Evolutionary conservation across 805 yeast species (phyloP).

Genomic region (Cyberlindnera mrakii): DNA sequence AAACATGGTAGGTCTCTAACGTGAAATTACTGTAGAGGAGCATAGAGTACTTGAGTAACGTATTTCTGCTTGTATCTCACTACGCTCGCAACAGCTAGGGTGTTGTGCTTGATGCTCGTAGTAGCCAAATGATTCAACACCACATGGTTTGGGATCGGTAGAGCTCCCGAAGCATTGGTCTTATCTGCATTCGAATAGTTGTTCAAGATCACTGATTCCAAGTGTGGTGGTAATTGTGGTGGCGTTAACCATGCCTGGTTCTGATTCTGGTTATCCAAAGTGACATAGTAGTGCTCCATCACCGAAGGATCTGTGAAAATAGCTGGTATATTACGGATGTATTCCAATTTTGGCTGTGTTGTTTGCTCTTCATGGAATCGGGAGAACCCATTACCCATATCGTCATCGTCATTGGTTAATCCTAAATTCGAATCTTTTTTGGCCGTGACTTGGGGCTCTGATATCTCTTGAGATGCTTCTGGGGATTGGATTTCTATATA

Average conservation of each 20-base stretch:
- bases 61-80: constrained; percentile 84
- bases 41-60: constrained; percentile 86
- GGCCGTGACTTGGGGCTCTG: not conserved
- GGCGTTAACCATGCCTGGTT: constrained; percentile 71
- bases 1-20: not conserved
- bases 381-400: constrained; percentile 77
- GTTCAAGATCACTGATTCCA: constrained; percentile 89
- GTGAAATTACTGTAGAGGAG: constrained; percentile 54
- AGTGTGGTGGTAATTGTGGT: constrained; percentile 94
- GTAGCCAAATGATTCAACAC: constrained; percentile 94
- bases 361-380: constrained; percentile 63
- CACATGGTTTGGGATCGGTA: constrained; percentile 93
- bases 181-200: constrained; percentile 53
- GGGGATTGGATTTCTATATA: constrained; percentile 64
- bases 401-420: constrained; percentile 63
- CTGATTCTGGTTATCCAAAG: constrained; percentile 59
- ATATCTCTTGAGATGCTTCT: constrained; percentile 24
- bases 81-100: constrained; percentile 87
- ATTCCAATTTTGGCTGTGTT: constrained; percentile 27
- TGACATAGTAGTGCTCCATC: constrained; percentile 79
- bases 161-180: constrained; percentile 81
- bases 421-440: constrained; percentile 55
- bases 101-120: constrained; percentile 88
- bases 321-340: constrained; percentile 70
- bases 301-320: constrained; percentile 80